Evolutionary conservation across 129 eudicot species (phyloP).

Genomic region (Helianthus tuberosus): DNA sequence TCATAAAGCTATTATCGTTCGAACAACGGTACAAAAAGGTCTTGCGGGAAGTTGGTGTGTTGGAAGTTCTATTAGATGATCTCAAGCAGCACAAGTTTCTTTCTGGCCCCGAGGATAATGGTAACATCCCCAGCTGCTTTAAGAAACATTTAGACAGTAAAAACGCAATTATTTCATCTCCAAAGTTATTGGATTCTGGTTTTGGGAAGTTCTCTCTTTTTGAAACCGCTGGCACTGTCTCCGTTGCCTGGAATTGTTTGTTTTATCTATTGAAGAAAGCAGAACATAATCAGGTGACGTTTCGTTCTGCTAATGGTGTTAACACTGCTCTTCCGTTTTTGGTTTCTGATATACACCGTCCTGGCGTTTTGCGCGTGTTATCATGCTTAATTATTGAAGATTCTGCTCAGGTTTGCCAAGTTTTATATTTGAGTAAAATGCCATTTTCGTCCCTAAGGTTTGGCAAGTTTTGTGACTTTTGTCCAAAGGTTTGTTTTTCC

Average conservation of each 20-base stretch:
- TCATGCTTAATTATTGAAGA: constrained; percentile 95
- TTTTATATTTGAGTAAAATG: too few species aligned
- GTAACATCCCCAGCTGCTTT: constrained; percentile 59
- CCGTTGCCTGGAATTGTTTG: constrained; percentile 90
- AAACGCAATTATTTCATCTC: constrained; percentile 90
- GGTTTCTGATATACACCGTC: constrained; percentile 84
- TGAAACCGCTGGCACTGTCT: constrained; percentile 72
- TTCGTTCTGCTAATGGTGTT: constrained; percentile 90
- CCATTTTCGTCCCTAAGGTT: too few species aligned
- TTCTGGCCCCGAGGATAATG: constrained; percentile 53
- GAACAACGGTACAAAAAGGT: constrained; percentile 97
- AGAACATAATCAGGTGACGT: constrained; percentile 86
- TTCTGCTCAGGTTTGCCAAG: constrained; percentile 62
- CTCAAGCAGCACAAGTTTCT: constrained; percentile 80
- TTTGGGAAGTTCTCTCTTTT: constrained; percentile 86
- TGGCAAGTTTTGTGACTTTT: too few species aligned
- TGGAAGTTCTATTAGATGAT: constrained; percentile 94
- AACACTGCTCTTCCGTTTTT: constrained; percentile 70
- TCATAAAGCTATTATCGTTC: constrained; percentile 82
- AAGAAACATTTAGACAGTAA: constrained; percentile 82
- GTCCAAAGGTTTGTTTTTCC: too few species aligned
- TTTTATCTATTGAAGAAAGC: constrained; percentile 88
- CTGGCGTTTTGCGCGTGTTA: constrained; percentile 89
- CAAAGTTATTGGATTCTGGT: constrained; percentile 75
- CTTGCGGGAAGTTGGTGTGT: constrained; percentile 93